Evolutionary conservation across 2,329 filamentous ascomycete species (phyloP).

Genomic region (Scedosporium minutisporum): DNA sequence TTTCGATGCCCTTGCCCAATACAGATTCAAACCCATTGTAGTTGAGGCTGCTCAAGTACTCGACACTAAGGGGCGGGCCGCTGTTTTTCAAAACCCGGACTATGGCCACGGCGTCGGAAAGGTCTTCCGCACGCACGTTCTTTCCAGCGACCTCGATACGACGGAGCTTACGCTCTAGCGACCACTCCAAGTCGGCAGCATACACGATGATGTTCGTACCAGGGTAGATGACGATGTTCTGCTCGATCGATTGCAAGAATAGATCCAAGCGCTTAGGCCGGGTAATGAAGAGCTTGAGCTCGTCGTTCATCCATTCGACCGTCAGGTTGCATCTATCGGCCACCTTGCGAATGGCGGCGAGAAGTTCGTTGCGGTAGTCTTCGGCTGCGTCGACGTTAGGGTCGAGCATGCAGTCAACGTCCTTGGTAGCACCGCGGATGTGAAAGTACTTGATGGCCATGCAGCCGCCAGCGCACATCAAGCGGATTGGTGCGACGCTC

Average conservation of each 20-base stretch:
- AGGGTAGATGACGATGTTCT: conserved; percentile 14
- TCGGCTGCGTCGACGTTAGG: conserved; percentile 15
- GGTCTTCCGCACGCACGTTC: conserved; percentile 1
- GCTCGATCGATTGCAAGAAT: conserved; percentile 15
- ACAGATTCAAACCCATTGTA: neutral
- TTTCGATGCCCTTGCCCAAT: neutral
- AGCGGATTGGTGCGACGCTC: conserved; percentile 17
- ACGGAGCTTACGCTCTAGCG: conserved; percentile 17
- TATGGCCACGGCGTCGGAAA: conserved; percentile 9
- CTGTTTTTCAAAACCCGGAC: neutral
- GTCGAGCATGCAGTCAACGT: conserved; percentile 17
- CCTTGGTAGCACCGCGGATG: conserved; percentile 13
- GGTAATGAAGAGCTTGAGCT: conserved; percentile 14
- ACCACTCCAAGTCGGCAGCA: conserved; percentile 15
- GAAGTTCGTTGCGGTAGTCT: conserved; percentile 13
- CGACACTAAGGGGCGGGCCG: neutral
- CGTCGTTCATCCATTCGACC: conserved; percentile 16
- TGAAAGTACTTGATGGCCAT: conserved; percentile 15
- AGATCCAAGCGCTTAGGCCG: conserved; percentile 11
- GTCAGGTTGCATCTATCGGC: conserved; percentile 2
- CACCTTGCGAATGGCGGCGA: conserved; percentile 9
- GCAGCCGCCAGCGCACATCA: conserved; percentile 16
- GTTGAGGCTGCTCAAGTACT: neutral
- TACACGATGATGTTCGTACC: conserved; percentile 16
- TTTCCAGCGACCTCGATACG: conserved; percentile 12